phyloP scores from a whole-genome alignment of 2,329 filamentous ascomycete genomes.

The Neofusicoccum kwambonambiense region DNA sequence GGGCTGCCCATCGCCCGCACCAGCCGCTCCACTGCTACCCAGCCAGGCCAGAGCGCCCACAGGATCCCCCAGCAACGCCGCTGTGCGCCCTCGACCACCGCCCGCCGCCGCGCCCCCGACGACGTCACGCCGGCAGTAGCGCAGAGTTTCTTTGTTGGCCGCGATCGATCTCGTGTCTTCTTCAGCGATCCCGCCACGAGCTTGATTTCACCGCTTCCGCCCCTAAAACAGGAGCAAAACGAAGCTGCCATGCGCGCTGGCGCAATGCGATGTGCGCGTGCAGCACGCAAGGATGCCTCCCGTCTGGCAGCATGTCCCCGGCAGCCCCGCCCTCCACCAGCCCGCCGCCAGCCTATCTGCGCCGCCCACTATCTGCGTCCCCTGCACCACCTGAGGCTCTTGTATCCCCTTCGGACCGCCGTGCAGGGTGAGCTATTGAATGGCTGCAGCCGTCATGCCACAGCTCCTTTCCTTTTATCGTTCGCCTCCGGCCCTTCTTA shows the following conservation, averaged over 20 bases:
- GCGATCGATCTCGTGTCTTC: background rate
- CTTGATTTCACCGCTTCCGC: background rate
- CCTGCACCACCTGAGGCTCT: background rate
- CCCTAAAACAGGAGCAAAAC: background rate
- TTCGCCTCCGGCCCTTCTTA: background rate
- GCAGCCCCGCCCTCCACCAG: background rate
- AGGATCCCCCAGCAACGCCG: background rate
- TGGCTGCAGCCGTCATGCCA: background rate
- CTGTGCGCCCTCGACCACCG: background rate
- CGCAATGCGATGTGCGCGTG: background rate
- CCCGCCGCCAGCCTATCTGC: background rate
- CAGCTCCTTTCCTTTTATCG: background rate
- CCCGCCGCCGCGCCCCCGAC: background rate
- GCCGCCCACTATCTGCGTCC: background rate
- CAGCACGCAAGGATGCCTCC: background rate
- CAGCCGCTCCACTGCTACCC: background rate
- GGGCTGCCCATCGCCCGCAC: no score
- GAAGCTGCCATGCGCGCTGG: background rate
- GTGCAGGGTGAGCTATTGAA: constrained; percentile 3
- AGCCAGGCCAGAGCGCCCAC: background rate
- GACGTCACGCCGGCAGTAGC: background rate
- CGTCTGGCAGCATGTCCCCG: background rate
- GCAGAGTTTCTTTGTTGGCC: background rate
- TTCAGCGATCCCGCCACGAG: background rate
- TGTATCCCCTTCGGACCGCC: constrained; percentile 1